Base-by-base conservation (phyloP, 164 flowering plant species). In the Houttuynia cordata region DNA sequence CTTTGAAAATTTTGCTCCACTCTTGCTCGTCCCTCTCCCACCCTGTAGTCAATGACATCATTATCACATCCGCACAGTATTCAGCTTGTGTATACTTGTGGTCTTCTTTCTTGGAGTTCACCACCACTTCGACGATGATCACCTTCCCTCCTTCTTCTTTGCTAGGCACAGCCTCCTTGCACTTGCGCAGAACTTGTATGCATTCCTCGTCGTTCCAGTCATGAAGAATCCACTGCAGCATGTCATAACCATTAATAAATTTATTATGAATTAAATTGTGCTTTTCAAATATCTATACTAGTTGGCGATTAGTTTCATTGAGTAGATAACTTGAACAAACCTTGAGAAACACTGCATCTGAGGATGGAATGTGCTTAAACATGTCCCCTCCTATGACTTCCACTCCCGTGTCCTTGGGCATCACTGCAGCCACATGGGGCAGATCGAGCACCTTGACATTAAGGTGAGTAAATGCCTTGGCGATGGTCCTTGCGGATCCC, bases 11-110 rank as follows among this genome's bases (percentile, higher is more conserved):
- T 10, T 60, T 47, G n/a, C 37, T 15, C 63, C 63, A 60, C 22
- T 60, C 63, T 21, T 20, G 12, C 30, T 47, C 54, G 21, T 37
- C 40, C 54, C 63, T 47, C 54, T 60, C 63, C 39, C 51, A 45
- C 20, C 63, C 63, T n/a, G 21, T 23, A 3, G 30, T 19, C 18
- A 45, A 19, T n/a, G 54, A 4, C 50, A 86, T 69, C 86, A 86
- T 84, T 60, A 73, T 71, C 86, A 86, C 73, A 64, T 86, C 93
- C 0, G 82, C 61, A 70, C 10, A 9, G 25, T 12, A 9, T 18
- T 19, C 21, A n/a, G 39, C 21, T 8, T 62, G 57, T 17, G 30
- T 51, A 19, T 21, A 10, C 9, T 8, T 21, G 12, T 25, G 53
- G 10, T 52, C 57, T 14, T 19, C 24, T 1, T 8, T 18, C 24